Evolutionary conservation across 1,139 yeast species (phyloP), one percentile per base, ranked within the genome.

Genomic region (Yamadazyma friedrichii): DNA sequence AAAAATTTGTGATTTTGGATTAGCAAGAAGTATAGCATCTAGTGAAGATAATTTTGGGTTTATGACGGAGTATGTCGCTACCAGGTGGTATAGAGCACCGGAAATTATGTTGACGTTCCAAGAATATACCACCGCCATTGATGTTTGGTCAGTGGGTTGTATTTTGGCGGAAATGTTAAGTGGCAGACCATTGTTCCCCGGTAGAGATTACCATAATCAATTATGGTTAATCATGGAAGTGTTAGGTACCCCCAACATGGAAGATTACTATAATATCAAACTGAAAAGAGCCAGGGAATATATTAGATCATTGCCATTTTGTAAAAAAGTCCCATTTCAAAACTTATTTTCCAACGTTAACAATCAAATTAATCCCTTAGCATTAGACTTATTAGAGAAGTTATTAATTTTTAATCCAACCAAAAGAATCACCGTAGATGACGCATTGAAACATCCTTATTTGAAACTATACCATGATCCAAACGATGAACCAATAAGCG

Each of bases 21-120:
- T 93, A 32, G 96, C 98, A 1, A 70, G 98, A 43, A 49, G 56
- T 22, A 56, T 58, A 35, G 62, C 61, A 4, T 48, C 54, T 1
- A 74, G 74, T 13, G 73, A 75, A 44, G 63, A 53, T 38, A 57
- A 56, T 43, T 53, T 58, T 35, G 64, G 64, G 13, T 65, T 67
- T n/a, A 58, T 93, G 86, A 93, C 98, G 3, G 98, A 93, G 63
- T 93, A 93, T 59, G 98, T 93, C 39, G 98, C 98, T 8, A 93
- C 98, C 5, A 71, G 98, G 53, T 91, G 98, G 98, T 91, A 91
- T 64, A 71, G 98, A 40, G 98, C 98, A 1, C 98, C 98, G 0
- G 98, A 91, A 58, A 91, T 91, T 59, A 91, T 91, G 98, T 74
- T 93, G 41, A 56, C 97, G 1, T 85, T 89, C 55, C 93, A 91